Evolutionary conservation across 306 rosid genomes (phyloP), one percentile per base, ranked within the genome.

Genomic region (Albizia julibrissin): DNA sequence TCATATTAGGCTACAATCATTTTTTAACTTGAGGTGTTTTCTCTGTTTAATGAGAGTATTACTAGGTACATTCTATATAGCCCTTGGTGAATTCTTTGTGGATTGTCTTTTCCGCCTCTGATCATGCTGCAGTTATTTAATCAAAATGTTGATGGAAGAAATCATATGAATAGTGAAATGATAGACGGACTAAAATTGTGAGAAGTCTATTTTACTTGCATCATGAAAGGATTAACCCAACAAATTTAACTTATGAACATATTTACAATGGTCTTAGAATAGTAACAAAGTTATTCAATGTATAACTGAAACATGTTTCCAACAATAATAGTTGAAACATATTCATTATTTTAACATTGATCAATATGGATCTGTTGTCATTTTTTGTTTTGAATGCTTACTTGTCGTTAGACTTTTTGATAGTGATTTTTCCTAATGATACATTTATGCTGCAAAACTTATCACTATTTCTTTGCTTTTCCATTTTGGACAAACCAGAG

Each of bases 401-500:
- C 22, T 50, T 50, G 7, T 50, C 5, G 21, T 50, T 11, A 0
- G 5, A 10, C 19, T 46, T 46, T 46, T 46, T 50, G 0, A 42
- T 42, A 42, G 0, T 42, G 13, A 10, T 42, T 42, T 42, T 42
- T 11, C 46, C 46, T 42, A 13, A 26, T 12, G 27, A 62, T 29
- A 64, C 8, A 40, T 69, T 42, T 40, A 13, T 21, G 50, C 44
- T 19, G 14, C 8, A 37, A 68, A 68, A 68, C 72, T 34, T 1
- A 68, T 22, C 1, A 58, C 2, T 65, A 22, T 58, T 22, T 58
- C 65, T 58, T 10, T 64, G 21, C 10, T 29, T 9, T 31, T 29
- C 4, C 1, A 29, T 64, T 64, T 26, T 58, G 69, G 18, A 27
- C 19, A 62, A 27, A 27, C 84, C 85, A 95, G 98, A 95, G 46